Evolutionary conservation across 2,329 filamentous ascomycete genomes (phyloP).

Genomic region (Ophiostoma perfectum): DNA sequence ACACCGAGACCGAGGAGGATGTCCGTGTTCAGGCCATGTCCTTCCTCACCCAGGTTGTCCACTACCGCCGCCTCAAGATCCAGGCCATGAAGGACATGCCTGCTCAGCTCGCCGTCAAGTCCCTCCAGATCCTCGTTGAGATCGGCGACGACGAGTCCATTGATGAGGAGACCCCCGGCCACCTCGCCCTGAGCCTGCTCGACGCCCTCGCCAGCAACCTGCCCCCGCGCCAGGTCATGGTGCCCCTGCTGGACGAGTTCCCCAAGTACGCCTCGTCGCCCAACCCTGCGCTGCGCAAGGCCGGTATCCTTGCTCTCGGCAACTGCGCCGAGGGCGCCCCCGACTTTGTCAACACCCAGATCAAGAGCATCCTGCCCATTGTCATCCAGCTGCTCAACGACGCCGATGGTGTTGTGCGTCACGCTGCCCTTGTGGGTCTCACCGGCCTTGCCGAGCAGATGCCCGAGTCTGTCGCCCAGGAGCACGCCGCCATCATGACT

Average conservation of each 20-base stretch:
- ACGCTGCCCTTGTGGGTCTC: conserved; percentile 79
- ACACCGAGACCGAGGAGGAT: conserved; percentile 74
- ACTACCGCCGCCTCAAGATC: conserved; percentile 91
- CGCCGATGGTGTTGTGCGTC: conserved; percentile 73
- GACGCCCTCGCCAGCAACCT: conserved; percentile 84
- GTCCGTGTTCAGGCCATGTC: conserved; percentile 83
- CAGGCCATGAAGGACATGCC: conserved; percentile 81
- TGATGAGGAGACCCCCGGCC: conserved; percentile 78
- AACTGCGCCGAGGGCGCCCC: conserved; percentile 95
- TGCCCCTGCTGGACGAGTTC: conserved; percentile 82
- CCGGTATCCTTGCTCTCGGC: conserved; percentile 84
- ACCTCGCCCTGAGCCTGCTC: conserved; percentile 78
- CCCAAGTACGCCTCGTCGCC: conserved; percentile 70
- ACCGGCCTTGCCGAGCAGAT: conserved; percentile 90
- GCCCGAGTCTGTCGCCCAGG: conserved; percentile 78
- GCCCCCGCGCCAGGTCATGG: conserved; percentile 88
- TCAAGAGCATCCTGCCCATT: conserved; percentile 77
- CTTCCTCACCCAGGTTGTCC: conserved; percentile 88
- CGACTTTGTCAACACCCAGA: conserved; percentile 93
- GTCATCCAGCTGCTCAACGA: conserved; percentile 81
- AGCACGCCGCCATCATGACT: conserved; percentile 79
- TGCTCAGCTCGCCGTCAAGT: conserved; percentile 78
- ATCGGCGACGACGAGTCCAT: conserved; percentile 74
- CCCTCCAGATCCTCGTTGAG: conserved; percentile 84
- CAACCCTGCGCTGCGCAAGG: conserved; percentile 75